A percentile compares a stretch with the other conserved stretches of the same genome.
Conservation (phyloP, 2,329 filamentous ascomycete species). For the Thelonectria rubi region DNA sequence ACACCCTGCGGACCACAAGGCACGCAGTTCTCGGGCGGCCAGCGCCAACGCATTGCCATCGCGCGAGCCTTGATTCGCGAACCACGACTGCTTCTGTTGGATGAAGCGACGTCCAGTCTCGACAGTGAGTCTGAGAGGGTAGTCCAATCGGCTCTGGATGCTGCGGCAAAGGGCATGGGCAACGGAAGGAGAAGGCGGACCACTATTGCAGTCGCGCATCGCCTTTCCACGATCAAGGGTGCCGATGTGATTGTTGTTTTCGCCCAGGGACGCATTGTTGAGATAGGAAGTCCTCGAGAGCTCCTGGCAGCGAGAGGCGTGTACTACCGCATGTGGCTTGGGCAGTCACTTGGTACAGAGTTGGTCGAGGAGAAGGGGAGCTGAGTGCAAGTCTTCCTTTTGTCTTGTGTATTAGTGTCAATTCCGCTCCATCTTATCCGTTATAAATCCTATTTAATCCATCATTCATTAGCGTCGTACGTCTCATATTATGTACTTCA, state of each 20-base stretch:
- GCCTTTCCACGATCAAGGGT: constrained; percentile 5
- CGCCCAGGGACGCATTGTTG: constrained; percentile 6
- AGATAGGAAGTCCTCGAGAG: constrained; percentile 6
- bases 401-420: no score
- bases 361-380: background rate
- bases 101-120: constrained; percentile 14
- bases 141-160: constrained; percentile 10
- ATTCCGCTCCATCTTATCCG: no score
- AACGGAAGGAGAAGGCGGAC: background rate
- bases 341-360: background rate
- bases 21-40: constrained; percentile 10
- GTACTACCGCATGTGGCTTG: constrained; percentile 2
- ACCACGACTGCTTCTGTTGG: constrained; percentile 10
- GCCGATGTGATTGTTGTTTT: constrained; percentile 15
- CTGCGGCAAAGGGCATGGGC: constrained; percentile 1
- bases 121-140: constrained; percentile 9
- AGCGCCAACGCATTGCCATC: constrained; percentile 15
- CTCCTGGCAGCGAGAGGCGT: constrained; percentile 5
- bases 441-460: no score
- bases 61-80: constrained; percentile 13
- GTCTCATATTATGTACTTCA: no score
- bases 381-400: background rate
- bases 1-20: constrained; percentile 10
- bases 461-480: no score
- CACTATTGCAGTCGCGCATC: constrained; percentile 14